phyloP scores from a whole-genome alignment of 129 eudicot genomes.

The Flaveria linearis region DNA sequence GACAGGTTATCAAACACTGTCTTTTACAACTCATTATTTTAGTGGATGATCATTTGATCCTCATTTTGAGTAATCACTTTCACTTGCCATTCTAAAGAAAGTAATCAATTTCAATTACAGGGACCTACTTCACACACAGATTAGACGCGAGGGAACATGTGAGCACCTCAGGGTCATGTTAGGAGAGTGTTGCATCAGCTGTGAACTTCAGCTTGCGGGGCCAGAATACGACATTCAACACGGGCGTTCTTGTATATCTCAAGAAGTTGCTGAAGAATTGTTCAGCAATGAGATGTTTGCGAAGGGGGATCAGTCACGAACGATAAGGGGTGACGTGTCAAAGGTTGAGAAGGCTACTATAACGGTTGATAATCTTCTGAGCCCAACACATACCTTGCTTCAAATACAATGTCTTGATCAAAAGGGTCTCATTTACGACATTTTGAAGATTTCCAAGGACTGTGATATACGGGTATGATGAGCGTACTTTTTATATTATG shows the following conservation, averaged over 20 bases:
- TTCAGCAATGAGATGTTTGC: constrained; percentile 50
- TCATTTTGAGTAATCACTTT: no score
- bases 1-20: no score
- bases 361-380: constrained; percentile 63
- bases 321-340: constrained; percentile 38
- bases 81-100: no score
- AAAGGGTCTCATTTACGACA: constrained; percentile 69
- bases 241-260: constrained; percentile 55
- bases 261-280: constrained; percentile 54
- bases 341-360: constrained; percentile 51
- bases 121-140: constrained; percentile 64
- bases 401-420: constrained; percentile 75
- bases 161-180: constrained; percentile 52
- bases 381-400: constrained; percentile 78
- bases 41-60: no score
- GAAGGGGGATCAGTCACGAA: constrained; percentile 38
- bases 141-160: constrained; percentile 59
- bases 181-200: constrained; percentile 77
- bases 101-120: constrained; percentile 34
- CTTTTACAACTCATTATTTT: not conserved
- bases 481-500: not conserved
- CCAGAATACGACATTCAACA: constrained; percentile 60
- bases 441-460: constrained; percentile 61
- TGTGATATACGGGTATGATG: constrained; percentile 54
- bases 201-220: constrained; percentile 83